Conservation (phyloP, 2,329 filamentous ascomycete genomes). For the Acarospora socialis region DNA sequence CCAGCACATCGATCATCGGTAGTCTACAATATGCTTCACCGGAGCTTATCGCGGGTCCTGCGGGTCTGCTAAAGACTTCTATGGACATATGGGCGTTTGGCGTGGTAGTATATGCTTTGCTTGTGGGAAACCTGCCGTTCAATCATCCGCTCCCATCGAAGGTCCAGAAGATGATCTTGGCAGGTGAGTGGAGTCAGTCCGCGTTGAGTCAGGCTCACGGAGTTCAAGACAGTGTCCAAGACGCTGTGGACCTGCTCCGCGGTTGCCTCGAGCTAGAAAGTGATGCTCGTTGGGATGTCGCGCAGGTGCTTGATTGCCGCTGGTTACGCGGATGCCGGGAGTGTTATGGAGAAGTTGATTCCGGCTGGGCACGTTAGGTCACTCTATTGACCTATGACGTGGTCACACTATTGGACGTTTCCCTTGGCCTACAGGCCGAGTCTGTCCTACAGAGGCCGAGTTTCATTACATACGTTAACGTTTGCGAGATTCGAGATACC, state of each 20-base stretch:
- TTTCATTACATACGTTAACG: too few relatives aligned
- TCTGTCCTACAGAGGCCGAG: too few relatives aligned
- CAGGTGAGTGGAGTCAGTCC: constrained; percentile 43
- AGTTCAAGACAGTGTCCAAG: constrained; percentile 23
- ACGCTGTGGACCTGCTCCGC: constrained; percentile 41
- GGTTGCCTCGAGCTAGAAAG: constrained; percentile 46
- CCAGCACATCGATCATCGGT: constrained; percentile 44
- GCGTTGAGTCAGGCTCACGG: constrained; percentile 31
- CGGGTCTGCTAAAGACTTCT: constrained; percentile 30
- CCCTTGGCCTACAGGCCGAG: too few relatives aligned
- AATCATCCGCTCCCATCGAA: constrained; percentile 44
- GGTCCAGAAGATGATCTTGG: constrained; percentile 44
- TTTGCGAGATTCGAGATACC: too few relatives aligned
- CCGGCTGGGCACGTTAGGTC: too few relatives aligned
- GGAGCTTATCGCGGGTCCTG: constrained; percentile 28
- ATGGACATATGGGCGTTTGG: constrained; percentile 56
- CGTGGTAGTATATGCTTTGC: constrained; percentile 45
- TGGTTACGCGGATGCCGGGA: constrained; percentile 38
- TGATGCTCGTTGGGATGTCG: constrained; percentile 41
- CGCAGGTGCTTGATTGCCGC: constrained; percentile 37
- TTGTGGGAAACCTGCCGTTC: constrained; percentile 49
- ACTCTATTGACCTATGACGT: too few relatives aligned
- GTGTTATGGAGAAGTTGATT: too few relatives aligned
- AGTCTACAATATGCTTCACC: constrained; percentile 42
- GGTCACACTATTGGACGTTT: too few relatives aligned